Percentiles rank a stretch among this genome's conserved stretches.
Conservation (phyloP, 2,329 filamentous ascomycete species). For the Stemphylium beticola region DNA sequence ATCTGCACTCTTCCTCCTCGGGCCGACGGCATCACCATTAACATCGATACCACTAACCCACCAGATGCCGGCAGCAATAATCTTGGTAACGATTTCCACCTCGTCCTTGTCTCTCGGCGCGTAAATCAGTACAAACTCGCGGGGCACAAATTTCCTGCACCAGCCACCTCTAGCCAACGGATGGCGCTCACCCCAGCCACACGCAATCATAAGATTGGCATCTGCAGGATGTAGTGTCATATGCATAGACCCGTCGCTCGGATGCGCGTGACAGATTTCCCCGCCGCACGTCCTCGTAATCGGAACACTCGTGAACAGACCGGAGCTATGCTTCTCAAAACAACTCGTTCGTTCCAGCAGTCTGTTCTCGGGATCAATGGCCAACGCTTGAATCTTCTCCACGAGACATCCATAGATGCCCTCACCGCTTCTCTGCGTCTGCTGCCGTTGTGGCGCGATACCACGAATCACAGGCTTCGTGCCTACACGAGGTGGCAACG, state of each 20-base stretch:
- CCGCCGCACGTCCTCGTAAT: slow-evolving; percentile 75
- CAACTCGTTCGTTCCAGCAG: slow-evolving; percentile 68
- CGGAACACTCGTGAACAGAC: slow-evolving; percentile 71
- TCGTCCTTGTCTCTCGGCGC: slow-evolving; percentile 74
- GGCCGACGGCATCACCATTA: slow-evolving; percentile 21
- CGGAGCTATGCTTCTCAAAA: slow-evolving; percentile 82
- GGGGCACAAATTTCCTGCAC: slow-evolving; percentile 71
- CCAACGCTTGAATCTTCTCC: slow-evolving; percentile 25
- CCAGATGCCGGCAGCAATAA: slow-evolving; percentile 78
- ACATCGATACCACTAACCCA: slow-evolving; percentile 59
- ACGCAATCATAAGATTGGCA: slow-evolving; percentile 71
- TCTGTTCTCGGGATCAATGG: slow-evolving; percentile 32
- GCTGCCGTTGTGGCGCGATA: slow-evolving; percentile 82
- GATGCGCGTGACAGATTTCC: slow-evolving; percentile 83
- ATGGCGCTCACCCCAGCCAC: slow-evolving; percentile 78
- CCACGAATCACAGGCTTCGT: slow-evolving; percentile 72
- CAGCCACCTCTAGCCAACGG: slow-evolving; percentile 70
- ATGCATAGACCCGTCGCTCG: slow-evolving; percentile 77
- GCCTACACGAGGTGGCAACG: slow-evolving; percentile 67
- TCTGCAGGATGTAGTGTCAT: slow-evolving; percentile 81
- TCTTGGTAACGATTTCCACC: slow-evolving; percentile 68
- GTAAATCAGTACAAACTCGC: slow-evolving; percentile 82
- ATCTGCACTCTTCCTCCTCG: slow-evolving; percentile 32
- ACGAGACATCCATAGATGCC: slow-evolving; percentile 49
- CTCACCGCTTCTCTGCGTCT: slow-evolving; percentile 69